phyloP scores from a whole-genome alignment of 1,139 yeast species.

The Yamadazyma songkhlaensis region DNA sequence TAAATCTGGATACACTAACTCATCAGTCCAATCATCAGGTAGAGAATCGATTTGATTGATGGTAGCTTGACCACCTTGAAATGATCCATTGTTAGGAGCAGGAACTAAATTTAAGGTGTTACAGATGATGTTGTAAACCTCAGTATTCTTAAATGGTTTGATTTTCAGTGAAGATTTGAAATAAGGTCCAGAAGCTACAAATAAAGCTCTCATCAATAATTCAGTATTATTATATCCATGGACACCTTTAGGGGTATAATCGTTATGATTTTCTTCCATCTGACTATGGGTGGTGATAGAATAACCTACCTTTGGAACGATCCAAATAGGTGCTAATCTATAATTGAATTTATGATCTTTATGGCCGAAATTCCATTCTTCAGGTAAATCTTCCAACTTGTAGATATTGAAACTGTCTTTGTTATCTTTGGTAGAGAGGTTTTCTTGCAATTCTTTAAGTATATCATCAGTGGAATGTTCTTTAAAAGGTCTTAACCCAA shows the following conservation, averaged over 20 bases:
- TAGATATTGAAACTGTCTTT: conserved; percentile 32
- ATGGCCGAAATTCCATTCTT: conserved; percentile 68
- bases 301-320: conserved; percentile 81
- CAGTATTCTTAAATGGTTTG: conserved; percentile 68
- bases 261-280: conserved; percentile 46
- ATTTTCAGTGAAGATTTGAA: conserved; percentile 45
- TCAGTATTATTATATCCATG: conserved; percentile 84
- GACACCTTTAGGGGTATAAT: conserved; percentile 68
- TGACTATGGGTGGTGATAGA: conserved; percentile 63
- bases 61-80: conserved; percentile 11
- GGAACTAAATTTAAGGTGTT: conserved; percentile 60
- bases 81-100: conserved; percentile 59
- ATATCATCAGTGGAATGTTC: conserved; percentile 23
- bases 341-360: conserved; percentile 44
- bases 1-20: conserved; percentile 54
- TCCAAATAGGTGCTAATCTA: conserved; percentile 82
- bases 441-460: conserved; percentile 18
- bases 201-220: conserved; percentile 77
- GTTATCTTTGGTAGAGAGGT: conserved; percentile 21
- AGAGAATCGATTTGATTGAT: conserved; percentile 30
- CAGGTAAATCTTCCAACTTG: conserved; percentile 57
- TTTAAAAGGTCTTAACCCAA: conserved; percentile 63
- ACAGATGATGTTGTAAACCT: conserved; percentile 73
- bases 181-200: conserved; percentile 79
- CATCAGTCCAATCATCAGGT: conserved; percentile 55